These are phyloP conservation scores for Dujonia santamariae DNA, from an alignment of 1,139 yeast species.

Conservation along the genomic window DNA sequence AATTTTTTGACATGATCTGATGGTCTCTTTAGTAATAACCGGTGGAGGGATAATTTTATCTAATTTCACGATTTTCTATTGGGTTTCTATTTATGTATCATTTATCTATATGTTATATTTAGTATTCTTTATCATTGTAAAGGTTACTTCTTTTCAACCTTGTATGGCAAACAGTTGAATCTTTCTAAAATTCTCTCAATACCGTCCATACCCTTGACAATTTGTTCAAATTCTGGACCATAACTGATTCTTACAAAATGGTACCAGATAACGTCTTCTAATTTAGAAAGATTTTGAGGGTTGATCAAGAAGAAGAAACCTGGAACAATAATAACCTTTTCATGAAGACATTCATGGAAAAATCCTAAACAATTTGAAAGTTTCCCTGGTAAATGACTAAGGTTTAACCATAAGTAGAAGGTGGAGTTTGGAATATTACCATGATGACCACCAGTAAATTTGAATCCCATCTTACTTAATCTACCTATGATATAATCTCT, in stretches of 20 bases:
- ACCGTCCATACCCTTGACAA: conserved; percentile 65
- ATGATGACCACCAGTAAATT: conserved; percentile 30
- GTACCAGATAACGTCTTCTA: conserved; percentile 64
- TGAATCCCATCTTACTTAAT: conserved; percentile 56
- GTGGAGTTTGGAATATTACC: conserved; percentile 57
- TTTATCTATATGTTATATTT: background rate
- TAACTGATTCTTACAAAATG: conserved; percentile 61
- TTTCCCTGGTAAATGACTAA: conserved; percentile 58
- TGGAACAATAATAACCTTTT: conserved; percentile 62
- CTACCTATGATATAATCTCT: conserved; percentile 57
- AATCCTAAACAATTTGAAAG: conserved; percentile 61
- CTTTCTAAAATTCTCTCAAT: conserved; percentile 55
- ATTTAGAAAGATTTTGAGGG: conserved; percentile 59
- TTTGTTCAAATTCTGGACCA: conserved; percentile 57
- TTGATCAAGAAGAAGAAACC: conserved; percentile 67
- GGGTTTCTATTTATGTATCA: too few species aligned
- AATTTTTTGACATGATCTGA: too few species aligned
- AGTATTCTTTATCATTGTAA: background rate
- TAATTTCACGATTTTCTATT: too few species aligned
- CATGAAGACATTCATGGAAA: conserved; percentile 67
- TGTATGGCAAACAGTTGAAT: conserved; percentile 41
- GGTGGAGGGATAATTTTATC: too few species aligned
- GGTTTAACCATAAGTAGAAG: conserved; percentile 62
- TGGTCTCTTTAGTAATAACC: too few species aligned
- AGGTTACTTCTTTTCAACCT: conserved; percentile 8